Conservation (phyloP, 2,329 filamentous ascomycete species). For the Colletotrichum viniferum region DNA sequence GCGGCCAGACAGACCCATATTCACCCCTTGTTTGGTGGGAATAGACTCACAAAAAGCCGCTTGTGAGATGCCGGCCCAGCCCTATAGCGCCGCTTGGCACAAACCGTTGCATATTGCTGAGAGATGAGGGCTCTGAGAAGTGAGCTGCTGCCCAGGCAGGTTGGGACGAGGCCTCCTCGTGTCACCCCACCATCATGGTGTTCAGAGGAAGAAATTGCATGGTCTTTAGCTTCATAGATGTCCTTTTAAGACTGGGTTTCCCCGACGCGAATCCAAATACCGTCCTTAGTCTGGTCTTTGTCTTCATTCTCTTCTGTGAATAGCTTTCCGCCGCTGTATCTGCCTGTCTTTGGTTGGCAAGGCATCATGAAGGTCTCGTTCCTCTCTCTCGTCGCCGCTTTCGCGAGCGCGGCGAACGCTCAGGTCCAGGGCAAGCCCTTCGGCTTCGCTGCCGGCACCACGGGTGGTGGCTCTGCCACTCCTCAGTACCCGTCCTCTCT, state of each 20-base stretch:
- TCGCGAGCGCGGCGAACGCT: slow-evolving; percentile 25
- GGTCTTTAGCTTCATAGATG: background rate
- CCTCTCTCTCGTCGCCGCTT: slow-evolving; percentile 23
- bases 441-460: slow-evolving; percentile 44
- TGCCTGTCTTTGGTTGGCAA: background rate
- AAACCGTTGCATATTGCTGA: background rate
- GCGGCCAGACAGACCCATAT: background rate
- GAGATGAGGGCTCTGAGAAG: background rate
- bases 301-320: background rate
- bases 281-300: background rate
- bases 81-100: background rate
- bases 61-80: background rate
- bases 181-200: background rate
- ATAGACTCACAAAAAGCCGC: background rate
- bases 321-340: background rate
- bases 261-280: too few relatives aligned
- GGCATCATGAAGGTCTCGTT: background rate
- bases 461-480: slow-evolving; percentile 54
- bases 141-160: background rate
- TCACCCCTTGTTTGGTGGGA: background rate
- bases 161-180: background rate
- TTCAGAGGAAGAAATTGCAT: background rate
- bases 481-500: slow-evolving; percentile 39
- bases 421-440: slow-evolving; percentile 32
- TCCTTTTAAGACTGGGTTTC: background rate